These are phyloP conservation scores for Linnemannia schmuckeri DNA, from an alignment of 192 early-diverging fungal genomes.

Conservation along the genomic window DNA sequence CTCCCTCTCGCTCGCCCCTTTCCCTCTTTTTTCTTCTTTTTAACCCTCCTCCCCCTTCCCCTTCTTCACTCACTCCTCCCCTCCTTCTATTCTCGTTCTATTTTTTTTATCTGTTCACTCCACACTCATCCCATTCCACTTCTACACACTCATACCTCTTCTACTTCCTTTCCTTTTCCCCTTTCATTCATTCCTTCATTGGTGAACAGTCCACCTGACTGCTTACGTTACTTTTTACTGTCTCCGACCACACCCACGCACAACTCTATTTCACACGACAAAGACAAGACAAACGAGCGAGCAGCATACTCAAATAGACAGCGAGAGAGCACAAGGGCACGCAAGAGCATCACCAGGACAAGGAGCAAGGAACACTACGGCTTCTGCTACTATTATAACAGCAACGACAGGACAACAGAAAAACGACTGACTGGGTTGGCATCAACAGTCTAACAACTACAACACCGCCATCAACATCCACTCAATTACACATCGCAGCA, in stretches of 20 bases:
- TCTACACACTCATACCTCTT: background rate
- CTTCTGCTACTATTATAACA: too few species aligned
- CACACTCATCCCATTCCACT: background rate
- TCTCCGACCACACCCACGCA: background rate
- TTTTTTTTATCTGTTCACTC: background rate
- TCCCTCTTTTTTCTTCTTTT: background rate
- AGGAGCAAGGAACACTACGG: too few species aligned
- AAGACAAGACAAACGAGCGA: too few species aligned
- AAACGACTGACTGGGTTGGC: background rate
- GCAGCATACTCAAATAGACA: too few species aligned
- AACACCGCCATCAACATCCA: background rate
- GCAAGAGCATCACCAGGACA: too few species aligned
- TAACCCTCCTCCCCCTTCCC: background rate
- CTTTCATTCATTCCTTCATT: background rate
- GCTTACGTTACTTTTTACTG: background rate
- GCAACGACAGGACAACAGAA: background rate
- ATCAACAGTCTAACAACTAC: background rate
- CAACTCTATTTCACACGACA: background rate
- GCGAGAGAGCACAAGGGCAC: too few species aligned
- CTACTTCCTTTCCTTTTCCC: too few species aligned
- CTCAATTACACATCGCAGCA: background rate
- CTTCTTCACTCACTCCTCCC: background rate
- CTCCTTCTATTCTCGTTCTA: background rate
- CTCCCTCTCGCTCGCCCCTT: background rate
- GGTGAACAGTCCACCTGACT: background rate